Percentiles rank a stretch among this genome's conserved stretches.
Evolutionary conservation across 83 land plant genomes (phyloP).

Genomic region (Picea engelmannii): DNA sequence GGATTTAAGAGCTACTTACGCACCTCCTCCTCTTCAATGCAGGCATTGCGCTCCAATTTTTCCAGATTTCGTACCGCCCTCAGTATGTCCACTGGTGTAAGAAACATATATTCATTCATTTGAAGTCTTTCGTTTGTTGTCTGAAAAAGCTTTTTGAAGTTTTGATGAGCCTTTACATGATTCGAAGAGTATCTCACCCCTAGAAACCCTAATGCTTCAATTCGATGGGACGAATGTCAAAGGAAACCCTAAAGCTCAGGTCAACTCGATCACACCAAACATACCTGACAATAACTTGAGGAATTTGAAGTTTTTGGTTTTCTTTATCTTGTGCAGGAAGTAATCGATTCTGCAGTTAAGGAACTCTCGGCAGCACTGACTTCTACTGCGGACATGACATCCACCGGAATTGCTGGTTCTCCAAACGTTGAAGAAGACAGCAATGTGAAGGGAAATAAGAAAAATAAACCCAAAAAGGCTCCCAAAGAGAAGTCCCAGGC

Average conservation of each 20-base stretch:
- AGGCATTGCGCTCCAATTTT: background rate
- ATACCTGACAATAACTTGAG: too few relatives aligned
- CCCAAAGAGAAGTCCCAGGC: slow-evolving; percentile 1
- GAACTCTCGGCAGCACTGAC: background rate
- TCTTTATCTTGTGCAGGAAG: background rate
- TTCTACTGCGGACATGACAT: background rate
- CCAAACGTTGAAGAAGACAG: background rate
- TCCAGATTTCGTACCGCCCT: background rate
- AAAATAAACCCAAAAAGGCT: slow-evolving; percentile 7
- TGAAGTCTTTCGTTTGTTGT: too few relatives aligned
- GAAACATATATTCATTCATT: background rate
- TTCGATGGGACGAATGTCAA: too few relatives aligned
- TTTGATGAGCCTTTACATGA: too few relatives aligned
- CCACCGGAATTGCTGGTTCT: background rate
- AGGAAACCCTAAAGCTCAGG: too few relatives aligned
- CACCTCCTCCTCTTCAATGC: slow-evolving; percentile 11
- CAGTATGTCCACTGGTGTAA: slow-evolving; percentile 8
- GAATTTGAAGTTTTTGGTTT: background rate
- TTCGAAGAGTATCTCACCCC: too few relatives aligned
- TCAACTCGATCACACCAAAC: too few relatives aligned
- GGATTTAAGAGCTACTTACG: slow-evolving; percentile 15
- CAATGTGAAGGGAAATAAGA: slow-evolving; percentile 2
- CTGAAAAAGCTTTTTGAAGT: too few relatives aligned
- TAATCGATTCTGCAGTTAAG: background rate
- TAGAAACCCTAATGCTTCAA: too few relatives aligned